Evolutionary conservation across 345 rosid species (phyloP), one percentile per base, ranked within the genome.

Genomic region (thale cress (Arabidopsis thaliana)): DNA sequence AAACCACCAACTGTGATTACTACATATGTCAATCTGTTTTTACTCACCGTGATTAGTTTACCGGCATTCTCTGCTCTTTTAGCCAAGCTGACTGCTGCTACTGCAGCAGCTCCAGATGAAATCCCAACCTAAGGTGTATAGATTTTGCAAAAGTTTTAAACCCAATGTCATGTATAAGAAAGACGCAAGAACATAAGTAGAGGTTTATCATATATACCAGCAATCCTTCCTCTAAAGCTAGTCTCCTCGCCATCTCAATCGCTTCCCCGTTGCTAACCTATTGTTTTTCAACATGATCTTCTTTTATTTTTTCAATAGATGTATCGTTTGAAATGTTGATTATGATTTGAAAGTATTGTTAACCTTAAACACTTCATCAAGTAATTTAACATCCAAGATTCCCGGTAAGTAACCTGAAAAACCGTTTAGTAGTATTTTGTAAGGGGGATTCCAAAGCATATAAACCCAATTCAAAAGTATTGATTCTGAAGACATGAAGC

Each of bases 91-190:
- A 88, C 78, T 6, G 98, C 96, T 13, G 97, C 97, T n/a, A 87
- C 96, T 61, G 97, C 94, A 9, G 98, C 98, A 0, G 98, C 98
- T 82, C 98, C 97, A 44, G 97, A 91, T 49, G 98, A 93, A 38
- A 93, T 91, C 14, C 98, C 98, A 34, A 91, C 98, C 98, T 91
- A 76, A 62, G 5, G 36, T 65, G n/a, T 30, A 59, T 37, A 34
- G 2, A 56, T 34, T 7, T 36, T 13, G 9, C 2, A 37, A 25
- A 46, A 74, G 48, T 33, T 33, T 22, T 53, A n/a, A 60, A 69
- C 40, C 0, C n/a, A 2, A 59, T 75, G 22, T 59, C 20, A 4
- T 9, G 46, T 59, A 41, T 7, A 67, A 7, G 44, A 20, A 16
- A 59, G 2, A 49, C 25, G 14, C 4, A 6, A 34, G 20, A 42